phyloP scores from a whole-genome alignment of 1,139 yeast genomes.

The Pneumocystis murina region DNA sequence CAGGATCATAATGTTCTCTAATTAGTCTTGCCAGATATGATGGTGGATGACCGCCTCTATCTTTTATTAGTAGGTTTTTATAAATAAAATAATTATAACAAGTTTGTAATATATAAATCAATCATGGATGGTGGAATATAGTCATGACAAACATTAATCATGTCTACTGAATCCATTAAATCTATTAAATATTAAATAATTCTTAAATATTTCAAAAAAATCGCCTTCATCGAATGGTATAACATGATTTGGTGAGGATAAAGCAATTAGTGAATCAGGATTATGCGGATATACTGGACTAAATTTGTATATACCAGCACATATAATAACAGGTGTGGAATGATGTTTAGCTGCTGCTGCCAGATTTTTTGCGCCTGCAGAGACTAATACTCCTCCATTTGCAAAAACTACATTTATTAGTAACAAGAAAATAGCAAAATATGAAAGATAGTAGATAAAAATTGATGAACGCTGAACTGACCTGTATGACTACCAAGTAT shows the following conservation, averaged over 20 bases:
- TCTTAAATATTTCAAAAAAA: slow-evolving; percentile 15
- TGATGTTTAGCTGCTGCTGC: slow-evolving; percentile 94
- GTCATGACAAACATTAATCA: slow-evolving; percentile 82
- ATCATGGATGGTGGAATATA: slow-evolving; percentile 88
- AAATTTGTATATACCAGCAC: slow-evolving; percentile 83
- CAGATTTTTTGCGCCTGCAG: slow-evolving; percentile 82
- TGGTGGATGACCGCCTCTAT: slow-evolving; percentile 83
- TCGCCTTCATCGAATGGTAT: slow-evolving; percentile 50
- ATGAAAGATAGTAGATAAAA: neutral
- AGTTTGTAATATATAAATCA: slow-evolving; percentile 84
- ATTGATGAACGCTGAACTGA: neutral
- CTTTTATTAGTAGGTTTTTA: neutral
- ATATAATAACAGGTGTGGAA: slow-evolving; percentile 87
- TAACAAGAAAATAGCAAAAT: neutral
- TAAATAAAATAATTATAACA: slow-evolving; percentile 25
- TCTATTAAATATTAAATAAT: slow-evolving; percentile 10
- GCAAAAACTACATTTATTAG: slow-evolving; percentile 40
- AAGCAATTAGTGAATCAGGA: slow-evolving; percentile 73
- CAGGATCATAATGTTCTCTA: slow-evolving; percentile 57
- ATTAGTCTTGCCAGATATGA: slow-evolving; percentile 90
- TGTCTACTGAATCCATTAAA: slow-evolving; percentile 56
- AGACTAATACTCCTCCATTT: slow-evolving; percentile 85
- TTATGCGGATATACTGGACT: slow-evolving; percentile 92
- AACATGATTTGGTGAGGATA: slow-evolving; percentile 83
- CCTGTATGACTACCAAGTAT: slow-evolving; percentile 78